Base-by-base conservation (phyloP, 176 grass and related monocot species). In the Echinochloa phyllopogon region DNA sequence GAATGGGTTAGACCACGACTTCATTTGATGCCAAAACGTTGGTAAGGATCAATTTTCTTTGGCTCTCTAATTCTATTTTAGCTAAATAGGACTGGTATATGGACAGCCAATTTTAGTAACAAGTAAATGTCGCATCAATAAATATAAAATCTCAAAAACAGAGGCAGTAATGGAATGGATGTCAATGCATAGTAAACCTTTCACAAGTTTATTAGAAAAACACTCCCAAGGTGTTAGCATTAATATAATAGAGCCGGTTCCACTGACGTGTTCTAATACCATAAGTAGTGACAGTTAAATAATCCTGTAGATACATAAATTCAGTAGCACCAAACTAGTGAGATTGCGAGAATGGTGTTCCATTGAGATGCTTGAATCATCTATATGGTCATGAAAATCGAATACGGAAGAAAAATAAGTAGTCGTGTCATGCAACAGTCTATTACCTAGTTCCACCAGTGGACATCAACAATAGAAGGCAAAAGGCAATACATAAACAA, bases 391-490 rank as follows among this genome's bases (percentile, higher is more conserved):
- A 70, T 3, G 16, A 42, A 42, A 37, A 58, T 37, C 11, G 10
- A 52, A 69, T 47, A 1, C 47, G 40, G 29, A 76, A 68, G 6
- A 76, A 55, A 76, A 69, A 23, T 39, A 82, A 72, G 45, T 24
- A 8, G 6, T 21, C 70, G 76, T 70, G 67, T 53, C 47, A 80
- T 69, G 33, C 21, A 60, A 42, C 23, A 64, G 48, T 8, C 5
- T 47, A 84, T 48, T 13, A 7, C 39, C 21, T 83, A 72, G 44
- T 88, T 74, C 49, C 45, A 78, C 29, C 3, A 58, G 1, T 74
- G 67, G 18, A 3, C 24, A 18, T 49, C 36, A 29, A 69, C 24
- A 53, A 71, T 33, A 65, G 38, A 6, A 77, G 55, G 27, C 13
- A 72, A 41, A 21, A 43, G 1, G 14, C 3, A 8, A 86, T 14